Evolutionary conservation across 352 stramenopile species (phyloP).

Genomic region (Pythium plurisporium): DNA sequence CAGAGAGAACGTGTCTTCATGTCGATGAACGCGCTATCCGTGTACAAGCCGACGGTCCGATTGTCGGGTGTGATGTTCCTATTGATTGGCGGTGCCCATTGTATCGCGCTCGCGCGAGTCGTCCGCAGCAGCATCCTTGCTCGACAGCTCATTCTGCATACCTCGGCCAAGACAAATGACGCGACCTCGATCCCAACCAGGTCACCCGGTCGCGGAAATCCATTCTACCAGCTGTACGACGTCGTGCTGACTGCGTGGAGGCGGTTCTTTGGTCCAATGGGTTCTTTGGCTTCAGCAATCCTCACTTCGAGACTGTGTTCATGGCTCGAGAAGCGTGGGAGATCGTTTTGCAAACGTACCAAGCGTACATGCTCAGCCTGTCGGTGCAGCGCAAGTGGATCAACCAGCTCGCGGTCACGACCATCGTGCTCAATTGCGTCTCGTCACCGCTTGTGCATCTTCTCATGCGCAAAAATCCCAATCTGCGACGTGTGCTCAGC

Average conservation of each 20-base stretch:
- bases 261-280: not conserved
- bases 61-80: conserved; percentile 6
- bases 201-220: no score
- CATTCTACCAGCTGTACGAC: not conserved
- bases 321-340: conserved; percentile 17
- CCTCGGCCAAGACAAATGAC: no score
- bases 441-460: conserved; percentile 7
- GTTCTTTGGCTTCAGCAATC: conserved; percentile 9
- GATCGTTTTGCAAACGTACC: conserved; percentile 23
- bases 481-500: conserved; percentile 8
- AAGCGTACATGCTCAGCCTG: conserved; percentile 16
- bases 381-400: conserved; percentile 15
- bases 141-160: not conserved
- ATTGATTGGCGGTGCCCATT: conserved; percentile 3
- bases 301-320: conserved; percentile 13
- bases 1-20: not conserved
- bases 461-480: not conserved
- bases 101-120: not conserved
- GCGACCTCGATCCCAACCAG: no score
- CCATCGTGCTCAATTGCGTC: conserved; percentile 20
- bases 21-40: not conserved
- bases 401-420: conserved; percentile 14
- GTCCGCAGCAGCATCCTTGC: not conserved
- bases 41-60: not conserved
- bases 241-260: not conserved